Evolutionary conservation across 192 early-diverging fungal genomes (phyloP).

Genomic region (Gorgonomyces haynaldii): DNA sequence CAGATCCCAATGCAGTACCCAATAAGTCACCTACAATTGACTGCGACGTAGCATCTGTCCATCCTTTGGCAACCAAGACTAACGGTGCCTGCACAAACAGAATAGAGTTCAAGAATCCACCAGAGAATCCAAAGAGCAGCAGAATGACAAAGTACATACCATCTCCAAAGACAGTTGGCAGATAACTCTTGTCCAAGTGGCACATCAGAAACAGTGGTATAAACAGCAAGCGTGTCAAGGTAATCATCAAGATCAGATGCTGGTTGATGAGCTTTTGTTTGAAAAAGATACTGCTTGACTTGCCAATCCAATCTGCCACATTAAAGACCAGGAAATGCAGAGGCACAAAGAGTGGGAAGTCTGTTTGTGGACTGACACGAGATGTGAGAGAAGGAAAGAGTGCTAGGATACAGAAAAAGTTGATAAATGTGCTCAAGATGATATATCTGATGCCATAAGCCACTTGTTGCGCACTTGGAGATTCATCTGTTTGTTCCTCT

Average conservation of each 20-base stretch:
- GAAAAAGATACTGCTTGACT: neutral
- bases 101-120: neutral
- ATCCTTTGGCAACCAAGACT: neutral
- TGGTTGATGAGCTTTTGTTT: neutral
- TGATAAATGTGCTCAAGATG: neutral
- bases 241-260: neutral
- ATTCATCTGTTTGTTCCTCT: neutral
- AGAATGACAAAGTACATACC: constrained; percentile 2
- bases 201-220: constrained; percentile 1
- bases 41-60: neutral
- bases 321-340: constrained; percentile 3
- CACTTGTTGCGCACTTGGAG: neutral
- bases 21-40: constrained; percentile 6
- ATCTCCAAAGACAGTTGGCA: constrained; percentile 1
- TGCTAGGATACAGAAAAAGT: neutral
- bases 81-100: neutral
- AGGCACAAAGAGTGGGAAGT: neutral
- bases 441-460: neutral
- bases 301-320: constrained; percentile 5
- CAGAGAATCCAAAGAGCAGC: neutral
- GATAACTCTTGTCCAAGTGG: neutral
- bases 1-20: neutral
- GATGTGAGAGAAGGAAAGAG: constrained; percentile 6
- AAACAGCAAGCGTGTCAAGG: neutral
- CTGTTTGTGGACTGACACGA: neutral